phyloP scores from a whole-genome alignment of 2,329 filamentous ascomycete genomes.

The Xylariaceae sp. region DNA sequence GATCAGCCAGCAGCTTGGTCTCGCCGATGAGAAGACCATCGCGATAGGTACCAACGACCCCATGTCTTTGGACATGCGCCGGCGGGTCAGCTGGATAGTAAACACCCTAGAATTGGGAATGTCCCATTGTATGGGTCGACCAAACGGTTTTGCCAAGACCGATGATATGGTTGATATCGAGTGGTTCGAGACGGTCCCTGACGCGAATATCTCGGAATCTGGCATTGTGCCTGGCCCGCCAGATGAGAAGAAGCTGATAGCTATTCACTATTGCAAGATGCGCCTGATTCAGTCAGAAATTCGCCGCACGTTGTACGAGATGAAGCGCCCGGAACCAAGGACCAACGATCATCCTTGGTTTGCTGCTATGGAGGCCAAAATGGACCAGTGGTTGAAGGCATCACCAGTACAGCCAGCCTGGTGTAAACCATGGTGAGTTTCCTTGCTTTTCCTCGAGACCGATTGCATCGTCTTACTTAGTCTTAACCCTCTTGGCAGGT shows the following conservation, averaged over 20 bases:
- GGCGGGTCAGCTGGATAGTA: conserved; percentile 82
- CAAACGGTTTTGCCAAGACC: conserved; percentile 75
- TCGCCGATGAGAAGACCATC: conserved; percentile 87
- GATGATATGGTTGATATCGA: conserved; percentile 79
- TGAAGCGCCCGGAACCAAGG: conserved; percentile 69
- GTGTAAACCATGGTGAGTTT: conserved; percentile 71
- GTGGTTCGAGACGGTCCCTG: conserved; percentile 78
- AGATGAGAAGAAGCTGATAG: conserved; percentile 78
- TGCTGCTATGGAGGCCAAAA: conserved; percentile 67
- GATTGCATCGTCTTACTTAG: not conserved
- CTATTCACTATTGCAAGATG: conserved; percentile 94
- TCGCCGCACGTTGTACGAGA: conserved; percentile 76
- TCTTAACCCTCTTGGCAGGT: conserved; percentile 39
- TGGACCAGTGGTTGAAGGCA: conserved; percentile 72
- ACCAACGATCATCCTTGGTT: conserved; percentile 88
- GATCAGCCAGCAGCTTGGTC: conserved; percentile 80
- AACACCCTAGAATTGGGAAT: conserved; percentile 84
- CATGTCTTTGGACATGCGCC: conserved; percentile 80
- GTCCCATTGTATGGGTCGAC: conserved; percentile 80
- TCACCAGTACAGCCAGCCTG: conserved; percentile 66
- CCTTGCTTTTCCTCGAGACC: not conserved
- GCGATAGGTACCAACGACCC: conserved; percentile 59
- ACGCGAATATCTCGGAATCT: conserved; percentile 72
- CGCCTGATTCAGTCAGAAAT: conserved; percentile 83
- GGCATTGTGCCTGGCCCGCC: conserved; percentile 68